Evolutionary conservation across 2,329 filamentous ascomycete genomes (phyloP).

Genomic region (Cordyceps fumosorosea): DNA sequence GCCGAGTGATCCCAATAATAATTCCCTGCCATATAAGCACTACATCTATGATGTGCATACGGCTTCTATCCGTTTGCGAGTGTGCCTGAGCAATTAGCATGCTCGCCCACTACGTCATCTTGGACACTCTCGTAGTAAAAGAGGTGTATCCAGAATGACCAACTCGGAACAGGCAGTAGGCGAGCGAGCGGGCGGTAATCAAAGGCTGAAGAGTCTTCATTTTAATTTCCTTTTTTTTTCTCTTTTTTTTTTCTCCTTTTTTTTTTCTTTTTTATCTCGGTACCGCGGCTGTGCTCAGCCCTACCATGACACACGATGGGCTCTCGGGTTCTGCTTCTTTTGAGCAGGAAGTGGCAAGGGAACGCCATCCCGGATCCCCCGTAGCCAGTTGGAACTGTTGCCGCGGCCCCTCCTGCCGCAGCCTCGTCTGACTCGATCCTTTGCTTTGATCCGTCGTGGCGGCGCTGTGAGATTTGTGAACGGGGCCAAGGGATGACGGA

Average conservation of each 20-base stretch:
- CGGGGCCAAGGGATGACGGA: background rate
- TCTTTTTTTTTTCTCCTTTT: background rate
- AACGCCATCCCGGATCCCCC: conserved; percentile 5
- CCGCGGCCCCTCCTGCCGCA: background rate
- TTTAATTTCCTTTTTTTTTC: too few species aligned
- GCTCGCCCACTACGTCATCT: too few species aligned
- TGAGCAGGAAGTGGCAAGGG: background rate
- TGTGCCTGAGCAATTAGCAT: too few species aligned
- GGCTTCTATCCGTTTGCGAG: too few species aligned
- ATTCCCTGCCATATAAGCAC: background rate
- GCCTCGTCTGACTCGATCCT: background rate
- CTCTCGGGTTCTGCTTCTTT: background rate
- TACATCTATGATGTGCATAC: too few species aligned
- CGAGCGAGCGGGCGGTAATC: background rate
- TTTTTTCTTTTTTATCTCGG: background rate
- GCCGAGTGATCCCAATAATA: background rate
- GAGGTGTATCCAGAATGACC: background rate
- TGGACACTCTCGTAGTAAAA: background rate
- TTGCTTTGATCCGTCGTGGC: background rate
- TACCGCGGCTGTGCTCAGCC: background rate
- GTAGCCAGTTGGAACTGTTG: background rate
- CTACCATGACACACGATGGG: background rate
- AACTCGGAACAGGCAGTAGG: background rate
- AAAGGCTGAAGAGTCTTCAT: background rate
- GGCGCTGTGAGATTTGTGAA: background rate